phyloP scores from a whole-genome alignment of 257 asterid genomes.

The Solanum bukasovii region DNA sequence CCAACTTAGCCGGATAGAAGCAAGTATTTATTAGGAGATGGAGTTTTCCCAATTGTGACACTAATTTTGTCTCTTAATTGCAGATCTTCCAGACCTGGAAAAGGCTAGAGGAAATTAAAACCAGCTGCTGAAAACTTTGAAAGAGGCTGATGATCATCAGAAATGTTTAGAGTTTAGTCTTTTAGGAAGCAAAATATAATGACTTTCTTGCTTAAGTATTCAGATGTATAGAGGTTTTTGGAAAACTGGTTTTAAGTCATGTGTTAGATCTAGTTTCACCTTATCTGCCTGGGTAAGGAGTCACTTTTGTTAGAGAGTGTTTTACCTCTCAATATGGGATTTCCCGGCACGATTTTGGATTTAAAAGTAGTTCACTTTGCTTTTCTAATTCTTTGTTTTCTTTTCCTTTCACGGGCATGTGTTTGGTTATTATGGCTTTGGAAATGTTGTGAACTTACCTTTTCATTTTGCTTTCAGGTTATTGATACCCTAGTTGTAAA shows the following conservation, averaged over 20 bases:
- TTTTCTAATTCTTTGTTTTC: background rate
- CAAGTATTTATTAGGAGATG: background rate
- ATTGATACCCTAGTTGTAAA: background rate
- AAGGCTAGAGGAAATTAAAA: slow-evolving; percentile 45
- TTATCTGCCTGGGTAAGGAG: background rate
- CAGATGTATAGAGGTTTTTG: background rate
- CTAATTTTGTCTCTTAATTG: slow-evolving; percentile 1
- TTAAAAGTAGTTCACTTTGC: background rate
- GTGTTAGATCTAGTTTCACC: background rate
- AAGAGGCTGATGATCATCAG: background rate
- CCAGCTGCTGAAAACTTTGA: background rate
- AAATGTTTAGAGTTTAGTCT: background rate
- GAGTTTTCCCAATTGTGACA: background rate
- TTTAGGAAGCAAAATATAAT: background rate
- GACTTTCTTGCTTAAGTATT: background rate
- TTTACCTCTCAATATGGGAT: background rate
- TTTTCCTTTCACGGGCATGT: background rate
- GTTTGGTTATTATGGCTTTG: background rate
- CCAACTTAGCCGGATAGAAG: background rate
- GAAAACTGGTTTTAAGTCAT: background rate
- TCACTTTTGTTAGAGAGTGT: background rate
- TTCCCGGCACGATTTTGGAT: background rate
- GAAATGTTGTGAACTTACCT: background rate
- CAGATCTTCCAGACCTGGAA: slow-evolving; percentile 92
- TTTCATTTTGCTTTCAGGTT: background rate